These are phyloP conservation scores for Pichia sp. DNA, from an alignment of 1,139 yeast genomes.

Conservation along the genomic window DNA sequence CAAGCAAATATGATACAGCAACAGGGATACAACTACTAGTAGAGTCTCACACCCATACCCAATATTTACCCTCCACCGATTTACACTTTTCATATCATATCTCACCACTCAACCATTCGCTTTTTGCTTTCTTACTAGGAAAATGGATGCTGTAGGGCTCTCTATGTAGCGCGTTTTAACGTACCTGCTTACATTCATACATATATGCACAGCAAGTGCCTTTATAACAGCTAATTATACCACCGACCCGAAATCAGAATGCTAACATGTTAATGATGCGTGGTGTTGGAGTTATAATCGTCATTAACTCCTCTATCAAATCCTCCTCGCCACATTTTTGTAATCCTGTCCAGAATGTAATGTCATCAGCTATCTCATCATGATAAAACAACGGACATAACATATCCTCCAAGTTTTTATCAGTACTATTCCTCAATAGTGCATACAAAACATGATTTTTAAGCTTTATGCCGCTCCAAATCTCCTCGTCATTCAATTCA, in stretches of 20 bases:
- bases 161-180: too few species aligned
- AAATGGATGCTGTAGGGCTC: too few species aligned
- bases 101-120: not conserved
- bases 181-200: too few species aligned
- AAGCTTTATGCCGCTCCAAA: constrained; percentile 4
- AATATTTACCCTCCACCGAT: too few species aligned
- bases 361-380: constrained; percentile 5
- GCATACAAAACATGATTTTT: constrained; percentile 7
- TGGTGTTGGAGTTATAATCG: constrained; percentile 7
- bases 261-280: constrained; percentile 8
- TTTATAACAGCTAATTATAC: too few species aligned
- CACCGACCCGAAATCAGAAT: not conserved
- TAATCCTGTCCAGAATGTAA: constrained; percentile 10
- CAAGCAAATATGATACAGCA: constrained; percentile 11
- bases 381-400: constrained; percentile 8
- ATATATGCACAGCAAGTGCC: too few species aligned
- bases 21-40: constrained; percentile 8
- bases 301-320: constrained; percentile 9
- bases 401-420: constrained; percentile 7
- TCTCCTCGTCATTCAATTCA: constrained; percentile 1
- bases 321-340: constrained; percentile 6
- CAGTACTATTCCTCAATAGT: constrained; percentile 5
- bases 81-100: too few species aligned
- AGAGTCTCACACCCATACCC: too few species aligned
- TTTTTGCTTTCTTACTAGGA: not conserved